Conservation (phyloP, 2,329 filamentous ascomycete genomes). For the Tolypocladium tropicale region DNA sequence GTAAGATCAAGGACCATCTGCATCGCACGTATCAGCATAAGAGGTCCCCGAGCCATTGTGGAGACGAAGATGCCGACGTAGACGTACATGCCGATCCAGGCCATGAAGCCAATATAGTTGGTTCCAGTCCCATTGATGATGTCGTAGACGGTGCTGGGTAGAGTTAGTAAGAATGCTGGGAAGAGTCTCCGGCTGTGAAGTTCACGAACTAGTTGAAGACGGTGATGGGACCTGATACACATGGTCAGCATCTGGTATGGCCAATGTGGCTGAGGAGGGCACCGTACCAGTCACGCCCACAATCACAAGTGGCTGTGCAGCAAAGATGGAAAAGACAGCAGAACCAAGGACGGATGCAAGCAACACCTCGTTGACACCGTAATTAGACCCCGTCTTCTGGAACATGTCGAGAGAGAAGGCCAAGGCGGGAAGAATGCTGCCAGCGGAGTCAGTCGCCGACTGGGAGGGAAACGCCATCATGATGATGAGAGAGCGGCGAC, state of each 20-base stretch:
- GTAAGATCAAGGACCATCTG: conserved; percentile 74
- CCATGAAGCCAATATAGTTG: conserved; percentile 84
- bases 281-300: conserved; percentile 68
- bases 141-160: conserved; percentile 67
- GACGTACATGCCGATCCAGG: conserved; percentile 69
- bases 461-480: not conserved
- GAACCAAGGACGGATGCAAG: conserved; percentile 74
- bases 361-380: conserved; percentile 87
- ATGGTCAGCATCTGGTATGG: conserved; percentile 3
- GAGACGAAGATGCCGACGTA: not conserved
- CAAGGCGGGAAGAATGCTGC: conserved; percentile 72
- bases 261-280: not conserved
- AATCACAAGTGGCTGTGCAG: conserved; percentile 79
- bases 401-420: conserved; percentile 94
- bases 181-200: too few species aligned
- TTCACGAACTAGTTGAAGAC: conserved; percentile 71
- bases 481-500: not conserved
- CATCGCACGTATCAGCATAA: not conserved
- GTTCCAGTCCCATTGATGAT: conserved; percentile 70
- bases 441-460: not conserved
- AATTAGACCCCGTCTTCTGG: conserved; percentile 72
- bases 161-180: not conserved
- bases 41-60: too few species aligned
- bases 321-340: conserved; percentile 69
- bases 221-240: conserved; percentile 61